Conservation (phyloP, 305 asterid genomes). For the Solanum hybrid region DNA sequence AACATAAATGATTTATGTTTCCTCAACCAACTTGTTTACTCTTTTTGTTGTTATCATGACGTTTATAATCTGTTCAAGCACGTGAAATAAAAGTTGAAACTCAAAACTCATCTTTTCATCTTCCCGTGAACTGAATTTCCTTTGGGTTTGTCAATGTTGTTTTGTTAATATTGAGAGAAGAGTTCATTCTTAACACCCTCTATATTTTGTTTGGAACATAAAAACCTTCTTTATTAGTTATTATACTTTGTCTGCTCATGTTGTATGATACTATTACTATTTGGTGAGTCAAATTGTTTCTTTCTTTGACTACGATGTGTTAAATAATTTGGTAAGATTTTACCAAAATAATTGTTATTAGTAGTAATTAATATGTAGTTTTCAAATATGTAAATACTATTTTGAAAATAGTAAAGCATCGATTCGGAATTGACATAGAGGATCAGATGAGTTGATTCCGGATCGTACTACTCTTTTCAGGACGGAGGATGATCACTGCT, state of each 20-base stretch:
- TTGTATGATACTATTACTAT: not conserved
- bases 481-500: not conserved
- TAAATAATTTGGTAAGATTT: not conserved
- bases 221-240: not conserved
- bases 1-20: not conserved
- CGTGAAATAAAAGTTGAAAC: not conserved
- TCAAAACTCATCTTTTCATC: not conserved
- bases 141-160: not conserved
- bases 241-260: not conserved
- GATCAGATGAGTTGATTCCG: not conserved
- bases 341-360: not conserved
- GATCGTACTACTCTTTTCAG: not conserved
- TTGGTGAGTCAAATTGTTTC: not conserved
- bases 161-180: not conserved
- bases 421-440: not conserved
- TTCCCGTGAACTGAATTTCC: not conserved
- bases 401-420: not conserved
- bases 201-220: not conserved
- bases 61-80: not conserved
- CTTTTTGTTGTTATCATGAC: not conserved
- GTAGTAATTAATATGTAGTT: not conserved
- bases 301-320: not conserved
- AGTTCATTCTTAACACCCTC: not conserved
- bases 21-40: not conserved
- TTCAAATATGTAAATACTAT: not conserved